Evolutionary conservation across 2,329 filamentous ascomycete species (phyloP).

Genomic region (Aureobasidium musti): DNA sequence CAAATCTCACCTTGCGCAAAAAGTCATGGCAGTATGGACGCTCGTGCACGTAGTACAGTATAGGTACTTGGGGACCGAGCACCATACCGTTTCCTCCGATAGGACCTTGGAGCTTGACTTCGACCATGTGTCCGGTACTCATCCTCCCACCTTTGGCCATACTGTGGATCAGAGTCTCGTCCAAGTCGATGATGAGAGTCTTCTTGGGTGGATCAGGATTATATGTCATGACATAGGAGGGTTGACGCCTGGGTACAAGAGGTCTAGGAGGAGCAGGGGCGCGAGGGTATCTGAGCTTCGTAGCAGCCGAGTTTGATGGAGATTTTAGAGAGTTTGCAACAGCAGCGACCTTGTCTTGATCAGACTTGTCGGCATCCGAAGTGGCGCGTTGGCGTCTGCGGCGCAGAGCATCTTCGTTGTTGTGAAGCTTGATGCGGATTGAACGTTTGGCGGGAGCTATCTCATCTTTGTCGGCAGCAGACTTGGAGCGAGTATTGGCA

Average conservation of each 20-base stretch:
- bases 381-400: slow-evolving; percentile 24
- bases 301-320: slow-evolving; percentile 76
- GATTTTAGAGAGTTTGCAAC: slow-evolving; percentile 83
- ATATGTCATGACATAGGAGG: slow-evolving; percentile 72
- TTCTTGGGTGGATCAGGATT: slow-evolving; percentile 71
- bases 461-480: slow-evolving; percentile 52
- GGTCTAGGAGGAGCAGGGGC: slow-evolving; percentile 86
- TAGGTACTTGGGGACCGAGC: slow-evolving; percentile 85
- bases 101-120: slow-evolving; percentile 64
- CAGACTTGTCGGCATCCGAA: slow-evolving; percentile 32
- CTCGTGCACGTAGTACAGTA: slow-evolving; percentile 98
- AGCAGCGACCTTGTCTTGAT: slow-evolving; percentile 46
- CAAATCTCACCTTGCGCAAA: slow-evolving; percentile 67
- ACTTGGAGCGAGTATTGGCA: slow-evolving; percentile 66
- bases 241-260: slow-evolving; percentile 82
- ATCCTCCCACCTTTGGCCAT: slow-evolving; percentile 95
- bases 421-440: slow-evolving; percentile 87
- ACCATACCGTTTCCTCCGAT: slow-evolving; percentile 67
- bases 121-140: slow-evolving; percentile 98
- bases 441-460: slow-evolving; percentile 70
- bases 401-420: slow-evolving; percentile 65
- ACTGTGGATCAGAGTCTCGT: slow-evolving; percentile 97
- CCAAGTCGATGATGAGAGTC: slow-evolving; percentile 90
- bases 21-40: slow-evolving; percentile 97
- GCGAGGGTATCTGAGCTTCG: slow-evolving; percentile 77